Evolutionary conservation across 2,329 filamentous ascomycete genomes (phyloP), one percentile per base, ranked within the genome.

Genomic region (Neurospora sp.): DNA sequence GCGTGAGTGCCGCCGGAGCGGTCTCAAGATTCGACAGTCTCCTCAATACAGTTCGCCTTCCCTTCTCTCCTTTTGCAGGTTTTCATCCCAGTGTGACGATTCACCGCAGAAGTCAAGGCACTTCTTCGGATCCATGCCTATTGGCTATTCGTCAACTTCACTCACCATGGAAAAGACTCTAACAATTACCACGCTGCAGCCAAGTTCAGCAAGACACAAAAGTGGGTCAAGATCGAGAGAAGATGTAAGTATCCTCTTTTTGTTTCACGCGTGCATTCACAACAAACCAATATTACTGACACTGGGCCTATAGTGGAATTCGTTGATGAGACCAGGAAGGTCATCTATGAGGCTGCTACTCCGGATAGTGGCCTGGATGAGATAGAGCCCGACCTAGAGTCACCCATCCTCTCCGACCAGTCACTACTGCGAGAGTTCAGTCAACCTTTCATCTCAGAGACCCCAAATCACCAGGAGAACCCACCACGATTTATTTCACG

Each of bases 161-260:
- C 3, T 62, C 7, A 15, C 15, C 52, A 36, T 33, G 46, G 9
- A 3, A 36, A 17, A 4, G 2, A 17, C 15, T 62, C 52, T 62
- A 36, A 62, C 52, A 36, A 62, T 36, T 36, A 62, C 28, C 52
- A 62, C 52, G 4, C 23, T 71, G 19, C 66, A 79, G 76, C 42
- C 71, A 73, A 75, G 6, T 80, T 77, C 67, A 69, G 73, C 38
- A 74, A 72, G 38, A 74, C 73, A 13, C 79, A 80, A 71, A 77
- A 74, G 73, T 80, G 79, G 79, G 74, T 79, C 68, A 77, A 74
- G 67, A 76, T 74, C 2, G 78, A 78, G 15, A 75, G 71, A 68
- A 72, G 75, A 72, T 73, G 77, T 77, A 52, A 42, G 73, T 73
- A 8, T 28, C 38, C 66, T 36, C 9, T 7, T 69, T 15, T 17